A percentile compares a stretch with the other conserved stretches of the same genome.
phyloP scores from a whole-genome alignment of 768 basidiomycete genomes.

The Boletus insuetus region DNA sequence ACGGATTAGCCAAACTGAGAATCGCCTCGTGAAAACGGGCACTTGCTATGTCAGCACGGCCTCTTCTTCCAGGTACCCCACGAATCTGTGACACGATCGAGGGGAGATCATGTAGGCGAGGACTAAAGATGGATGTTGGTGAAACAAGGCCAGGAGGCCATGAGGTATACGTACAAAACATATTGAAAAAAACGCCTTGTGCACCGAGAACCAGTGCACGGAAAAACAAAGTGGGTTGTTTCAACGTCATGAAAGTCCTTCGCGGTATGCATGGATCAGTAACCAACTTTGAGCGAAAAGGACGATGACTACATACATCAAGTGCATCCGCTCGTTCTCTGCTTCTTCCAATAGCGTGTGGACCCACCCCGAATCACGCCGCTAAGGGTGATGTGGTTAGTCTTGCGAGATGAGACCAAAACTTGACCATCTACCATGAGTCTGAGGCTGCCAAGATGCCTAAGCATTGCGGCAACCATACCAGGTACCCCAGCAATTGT shows the following conservation, averaged over 20 bases:
- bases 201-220: constrained; percentile 82
- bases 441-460: constrained; percentile 86
- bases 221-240: constrained; percentile 77
- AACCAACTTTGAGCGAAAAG: constrained; percentile 6
- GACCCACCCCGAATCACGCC: constrained; percentile 74
- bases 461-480: constrained; percentile 86
- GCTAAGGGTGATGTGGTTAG: constrained; percentile 28
- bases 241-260: constrained; percentile 94
- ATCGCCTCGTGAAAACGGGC: constrained; percentile 14
- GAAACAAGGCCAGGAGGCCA: constrained; percentile 12
- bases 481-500: constrained; percentile 93
- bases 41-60: constrained; percentile 88
- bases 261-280: constrained; percentile 12
- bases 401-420: constrained; percentile 2
- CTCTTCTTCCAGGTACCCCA: constrained; percentile 92
- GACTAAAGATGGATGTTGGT: constrained; percentile 42
- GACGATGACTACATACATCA: constrained; percentile 51
- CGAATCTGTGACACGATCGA: constrained; percentile 82
- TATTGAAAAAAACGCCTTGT: constrained; percentile 88
- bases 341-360: constrained; percentile 92
- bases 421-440: constrained; percentile 60
- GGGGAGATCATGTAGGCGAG: constrained; percentile 76
- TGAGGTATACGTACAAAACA: constrained; percentile 63
- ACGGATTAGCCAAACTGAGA: constrained; percentile 15
- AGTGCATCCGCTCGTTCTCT: constrained; percentile 96